A percentile compares a stretch with the other conserved stretches of the same genome.
Evolutionary conservation across 1,139 yeast genomes (phyloP).

Genomic region (Yamadazyma conglobata): DNA sequence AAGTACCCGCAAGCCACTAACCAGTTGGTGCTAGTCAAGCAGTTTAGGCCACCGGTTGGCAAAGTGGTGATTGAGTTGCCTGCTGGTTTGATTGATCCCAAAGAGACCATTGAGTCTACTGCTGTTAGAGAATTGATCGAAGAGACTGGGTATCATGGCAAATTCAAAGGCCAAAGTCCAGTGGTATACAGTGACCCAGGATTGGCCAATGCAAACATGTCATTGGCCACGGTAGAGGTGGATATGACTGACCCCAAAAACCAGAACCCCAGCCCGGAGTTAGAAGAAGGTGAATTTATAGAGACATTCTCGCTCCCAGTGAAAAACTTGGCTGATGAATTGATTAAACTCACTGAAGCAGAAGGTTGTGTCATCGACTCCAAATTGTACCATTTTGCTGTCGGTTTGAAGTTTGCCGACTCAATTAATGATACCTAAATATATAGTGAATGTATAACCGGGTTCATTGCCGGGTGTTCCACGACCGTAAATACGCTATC

Average conservation of each 20-base stretch:
- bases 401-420: slow-evolving; percentile 42
- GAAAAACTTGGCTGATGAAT: slow-evolving; percentile 48
- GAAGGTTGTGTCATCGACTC: slow-evolving; percentile 83
- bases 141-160: slow-evolving; percentile 88
- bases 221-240: slow-evolving; percentile 72
- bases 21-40: slow-evolving; percentile 74
- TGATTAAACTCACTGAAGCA: slow-evolving; percentile 44
- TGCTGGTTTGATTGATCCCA: slow-evolving; percentile 88
- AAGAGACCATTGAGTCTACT: slow-evolving; percentile 71
- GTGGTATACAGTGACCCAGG: slow-evolving; percentile 86
- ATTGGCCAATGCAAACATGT: slow-evolving; percentile 84
- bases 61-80: slow-evolving; percentile 91
- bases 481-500: too few species aligned
- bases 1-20: slow-evolving; percentile 41
- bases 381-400: slow-evolving; percentile 80
- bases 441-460: too few species aligned
- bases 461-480: too few species aligned
- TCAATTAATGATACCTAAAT: not conserved
- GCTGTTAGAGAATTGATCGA: slow-evolving; percentile 86
- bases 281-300: slow-evolving; percentile 88
- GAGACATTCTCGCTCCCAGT: slow-evolving; percentile 75
- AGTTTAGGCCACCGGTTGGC: slow-evolving; percentile 87
- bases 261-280: slow-evolving; percentile 61
- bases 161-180: slow-evolving; percentile 35
- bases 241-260: slow-evolving; percentile 68